Evolutionary conservation across 2,329 filamentous ascomycete species (phyloP).

Genomic region (Curvularia eragrostidis): DNA sequence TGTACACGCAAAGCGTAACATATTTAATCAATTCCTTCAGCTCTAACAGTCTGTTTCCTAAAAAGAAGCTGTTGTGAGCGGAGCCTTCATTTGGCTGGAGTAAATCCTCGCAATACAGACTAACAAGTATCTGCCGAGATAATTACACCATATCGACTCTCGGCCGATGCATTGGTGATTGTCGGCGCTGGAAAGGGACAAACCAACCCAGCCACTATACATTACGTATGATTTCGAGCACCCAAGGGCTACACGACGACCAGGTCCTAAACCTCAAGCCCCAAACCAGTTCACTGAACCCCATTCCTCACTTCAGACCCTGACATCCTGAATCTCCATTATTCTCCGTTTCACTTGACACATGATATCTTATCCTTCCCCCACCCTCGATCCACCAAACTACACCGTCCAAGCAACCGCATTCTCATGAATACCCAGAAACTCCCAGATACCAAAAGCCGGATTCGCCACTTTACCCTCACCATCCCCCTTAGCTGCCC

Average conservation of each 20-base stretch:
- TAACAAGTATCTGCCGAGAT: too few relatives aligned
- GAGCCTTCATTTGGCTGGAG: too few relatives aligned
- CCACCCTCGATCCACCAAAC: constrained; percentile 27
- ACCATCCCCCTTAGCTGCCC: constrained; percentile 26
- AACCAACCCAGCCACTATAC: too few relatives aligned
- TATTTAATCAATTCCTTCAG: too few relatives aligned
- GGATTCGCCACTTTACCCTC: neutral
- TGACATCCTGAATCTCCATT: neutral
- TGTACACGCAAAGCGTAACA: too few relatives aligned
- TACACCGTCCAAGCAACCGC: constrained; percentile 11
- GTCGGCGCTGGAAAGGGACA: too few relatives aligned
- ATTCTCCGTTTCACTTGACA: constrained; percentile 26
- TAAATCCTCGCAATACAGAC: too few relatives aligned
- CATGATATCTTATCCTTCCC: constrained; percentile 17
- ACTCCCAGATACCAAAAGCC: constrained; percentile 23
- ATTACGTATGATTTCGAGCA: neutral
- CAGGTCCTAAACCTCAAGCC: neutral
- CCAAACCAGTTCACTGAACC: neutral
- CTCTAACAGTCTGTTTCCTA: too few relatives aligned
- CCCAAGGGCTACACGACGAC: neutral
- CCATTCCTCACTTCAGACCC: neutral
- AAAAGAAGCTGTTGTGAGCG: too few relatives aligned
- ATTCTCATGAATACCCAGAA: constrained; percentile 28
- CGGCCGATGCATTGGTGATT: too few relatives aligned
- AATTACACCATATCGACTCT: too few relatives aligned